Evolutionary conservation across 2,329 filamentous ascomycete species (phyloP), one percentile per base, ranked within the genome.

Genomic region (Aspergillus quadricinctus): DNA sequence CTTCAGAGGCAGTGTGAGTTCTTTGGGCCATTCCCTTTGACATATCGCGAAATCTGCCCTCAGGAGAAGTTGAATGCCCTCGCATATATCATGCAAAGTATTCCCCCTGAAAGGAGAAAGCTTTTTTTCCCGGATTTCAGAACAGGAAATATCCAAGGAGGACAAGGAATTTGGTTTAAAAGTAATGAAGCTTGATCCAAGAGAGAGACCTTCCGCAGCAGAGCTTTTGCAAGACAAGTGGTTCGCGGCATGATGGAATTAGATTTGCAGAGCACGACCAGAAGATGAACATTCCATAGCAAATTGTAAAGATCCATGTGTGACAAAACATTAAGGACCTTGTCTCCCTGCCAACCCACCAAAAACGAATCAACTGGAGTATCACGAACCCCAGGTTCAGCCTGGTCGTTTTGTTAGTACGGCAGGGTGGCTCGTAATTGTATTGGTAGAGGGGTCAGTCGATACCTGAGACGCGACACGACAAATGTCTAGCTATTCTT

Each of bases 101-200:
- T 40, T 43, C 35, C 50, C 6, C 50, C 50, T 8, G 37, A 52
- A 43, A 43, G 14, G 23, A 41, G 23, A 23, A 52, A 43, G 35
- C 50, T n/a, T 40, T 21, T 43, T 52, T 23, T 11, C 14, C 21
- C 50, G 29, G 21, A 48, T 41, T 37, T 50, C 48, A 17, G 40
- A 55, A 29, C 14, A 53, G 50, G 72, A 74, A 52, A 61, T 75
- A 21, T 64, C 58, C 3, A 54, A 63, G 27, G 60, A 66, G 43
- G 70, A 75, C 53, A 71, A 68, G 50, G 53, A 50, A 14, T 77
- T 78, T 58, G 56, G 78, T 25, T 49, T 61, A 3, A 77, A 69
- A 61, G 73, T 78, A 29, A 77, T 78, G 74, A 77, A 72, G 58
- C 65, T 79, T 14, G 73, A 78, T 58, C 73, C 70, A 48, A 69